Conservation (phyloP, 805 yeast genomes). For the Suhomyces sp. region DNA sequence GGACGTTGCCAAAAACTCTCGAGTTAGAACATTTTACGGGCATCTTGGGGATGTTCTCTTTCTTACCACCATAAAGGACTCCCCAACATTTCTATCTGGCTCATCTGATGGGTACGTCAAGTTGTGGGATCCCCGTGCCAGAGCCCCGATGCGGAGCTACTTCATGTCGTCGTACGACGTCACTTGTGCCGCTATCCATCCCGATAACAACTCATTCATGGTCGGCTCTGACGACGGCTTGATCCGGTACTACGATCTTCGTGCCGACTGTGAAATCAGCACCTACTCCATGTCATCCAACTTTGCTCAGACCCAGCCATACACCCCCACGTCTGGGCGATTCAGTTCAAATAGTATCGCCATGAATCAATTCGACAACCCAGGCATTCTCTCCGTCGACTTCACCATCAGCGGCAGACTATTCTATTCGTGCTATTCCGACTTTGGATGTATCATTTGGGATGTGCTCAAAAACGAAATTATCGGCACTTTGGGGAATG, state of each 20-base stretch:
- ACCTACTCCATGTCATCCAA: conserved; percentile 36
- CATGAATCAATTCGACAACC: conserved; percentile 41
- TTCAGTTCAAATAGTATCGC: not conserved
- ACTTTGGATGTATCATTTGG: conserved; percentile 74
- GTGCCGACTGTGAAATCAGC: conserved; percentile 70
- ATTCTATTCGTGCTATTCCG: conserved; percentile 72
- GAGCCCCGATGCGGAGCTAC: conserved; percentile 48
- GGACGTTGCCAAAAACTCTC: conserved; percentile 67
- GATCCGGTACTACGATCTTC: conserved; percentile 65
- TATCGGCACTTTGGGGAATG: conserved; percentile 62
- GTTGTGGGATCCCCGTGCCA: conserved; percentile 22
- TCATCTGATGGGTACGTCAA: conserved; percentile 68
- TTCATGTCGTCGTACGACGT: conserved; percentile 63
- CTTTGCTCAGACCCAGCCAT: not conserved
- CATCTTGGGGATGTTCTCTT: conserved; percentile 72
- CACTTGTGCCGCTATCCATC: conserved; percentile 57
- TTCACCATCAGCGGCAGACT: conserved; percentile 73
- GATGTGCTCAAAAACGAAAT: conserved; percentile 65
- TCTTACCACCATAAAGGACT: conserved; percentile 26
- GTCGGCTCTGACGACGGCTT: conserved; percentile 80
- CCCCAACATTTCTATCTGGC: conserved; percentile 51
- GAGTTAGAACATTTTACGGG: conserved; percentile 54
- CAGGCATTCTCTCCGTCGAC: conserved; percentile 72
- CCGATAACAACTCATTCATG: conserved; percentile 66
- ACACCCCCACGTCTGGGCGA: conserved; percentile 1